Evolutionary conservation across 345 rosid genomes (phyloP).

Genomic region (Linum trigynum): DNA sequence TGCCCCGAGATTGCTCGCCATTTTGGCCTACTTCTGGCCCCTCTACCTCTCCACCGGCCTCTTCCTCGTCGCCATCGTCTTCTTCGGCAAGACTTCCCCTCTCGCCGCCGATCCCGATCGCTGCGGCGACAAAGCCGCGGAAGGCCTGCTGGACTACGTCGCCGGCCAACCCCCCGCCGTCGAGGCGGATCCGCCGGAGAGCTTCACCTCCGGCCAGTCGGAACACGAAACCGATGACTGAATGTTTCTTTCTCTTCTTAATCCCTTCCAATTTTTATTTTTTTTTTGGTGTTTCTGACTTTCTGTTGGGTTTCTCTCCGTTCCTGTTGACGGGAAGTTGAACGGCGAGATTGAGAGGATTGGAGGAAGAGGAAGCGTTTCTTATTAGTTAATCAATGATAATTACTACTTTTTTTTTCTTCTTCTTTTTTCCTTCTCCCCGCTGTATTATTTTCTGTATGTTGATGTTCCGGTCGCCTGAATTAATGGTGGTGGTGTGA

Average conservation of each 20-base stretch:
- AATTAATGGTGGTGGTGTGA: no score
- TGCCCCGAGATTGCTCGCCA: constrained; percentile 64
- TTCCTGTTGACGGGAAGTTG: constrained; percentile 6
- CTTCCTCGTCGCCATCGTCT: constrained; percentile 57
- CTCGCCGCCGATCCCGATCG: constrained; percentile 34
- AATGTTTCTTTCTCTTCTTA: not conserved
- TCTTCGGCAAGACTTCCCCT: constrained; percentile 47
- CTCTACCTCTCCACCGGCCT: constrained; percentile 80
- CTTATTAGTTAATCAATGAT: not conserved
- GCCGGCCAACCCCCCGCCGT: constrained; percentile 43
- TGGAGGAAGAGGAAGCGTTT: not conserved
- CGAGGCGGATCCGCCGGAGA: constrained; percentile 17
- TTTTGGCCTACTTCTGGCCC: constrained; percentile 84
- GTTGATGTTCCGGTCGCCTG: no score
- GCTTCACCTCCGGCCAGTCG: constrained; percentile 14
- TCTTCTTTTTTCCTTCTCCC: no score
- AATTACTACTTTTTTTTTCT: no score
- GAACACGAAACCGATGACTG: not conserved
- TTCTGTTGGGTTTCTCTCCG: not conserved
- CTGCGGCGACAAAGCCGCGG: constrained; percentile 38
- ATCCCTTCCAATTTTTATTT: not conserved
- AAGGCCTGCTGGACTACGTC: constrained; percentile 63
- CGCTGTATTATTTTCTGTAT: no score
- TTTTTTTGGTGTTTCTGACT: not conserved
- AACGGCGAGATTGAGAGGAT: not conserved